A percentile compares a stretch with the other conserved stretches of the same genome.
These are phyloP conservation scores for Hortiboletus flavorubellus DNA, from an alignment of 768 basidiomycete species.

Conservation along the genomic window DNA sequence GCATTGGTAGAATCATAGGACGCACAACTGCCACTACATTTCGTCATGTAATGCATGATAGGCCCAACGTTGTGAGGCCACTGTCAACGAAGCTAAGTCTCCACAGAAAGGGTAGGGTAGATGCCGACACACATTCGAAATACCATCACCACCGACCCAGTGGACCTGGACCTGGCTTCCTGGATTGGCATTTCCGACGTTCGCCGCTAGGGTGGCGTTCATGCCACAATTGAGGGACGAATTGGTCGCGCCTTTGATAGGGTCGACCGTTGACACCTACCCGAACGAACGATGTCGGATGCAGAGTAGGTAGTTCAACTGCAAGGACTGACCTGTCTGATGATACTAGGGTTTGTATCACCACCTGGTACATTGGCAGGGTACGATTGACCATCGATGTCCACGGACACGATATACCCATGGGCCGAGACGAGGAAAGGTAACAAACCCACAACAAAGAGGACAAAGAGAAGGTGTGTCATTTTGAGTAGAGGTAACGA, in stretches of 20 bases:
- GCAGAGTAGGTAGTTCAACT: not conserved
- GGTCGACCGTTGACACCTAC: slow-evolving; percentile 37
- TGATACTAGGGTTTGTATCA: slow-evolving; percentile 35
- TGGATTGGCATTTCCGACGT: slow-evolving; percentile 55
- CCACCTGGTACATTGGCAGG: slow-evolving; percentile 33
- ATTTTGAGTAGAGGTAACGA: slow-evolving; percentile 3
- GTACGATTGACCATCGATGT: slow-evolving; percentile 29
- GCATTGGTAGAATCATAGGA: slow-evolving; percentile 55
- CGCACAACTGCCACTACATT: slow-evolving; percentile 54
- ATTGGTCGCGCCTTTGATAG: slow-evolving; percentile 57
- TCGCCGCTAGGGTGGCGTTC: slow-evolving; percentile 45
- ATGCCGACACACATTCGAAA: slow-evolving; percentile 28
- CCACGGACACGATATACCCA: slow-evolving; percentile 29
- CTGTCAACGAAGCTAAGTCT: slow-evolving; percentile 16
- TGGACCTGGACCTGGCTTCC: slow-evolving; percentile 51
- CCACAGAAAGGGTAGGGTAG: not conserved
- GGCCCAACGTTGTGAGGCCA: slow-evolving; percentile 64
- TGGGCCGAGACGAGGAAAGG: slow-evolving; percentile 28
- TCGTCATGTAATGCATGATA: slow-evolving; percentile 70
- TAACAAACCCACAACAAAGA: slow-evolving; percentile 12
- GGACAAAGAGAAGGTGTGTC: slow-evolving; percentile 8
- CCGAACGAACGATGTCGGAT: not conserved
- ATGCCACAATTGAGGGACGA: slow-evolving; percentile 58
- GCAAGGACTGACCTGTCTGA: slow-evolving; percentile 37
- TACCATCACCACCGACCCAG: slow-evolving; percentile 49